phyloP scores from a whole-genome alignment of 1,139 yeast species.

The Suhomyces panamericanus region DNA sequence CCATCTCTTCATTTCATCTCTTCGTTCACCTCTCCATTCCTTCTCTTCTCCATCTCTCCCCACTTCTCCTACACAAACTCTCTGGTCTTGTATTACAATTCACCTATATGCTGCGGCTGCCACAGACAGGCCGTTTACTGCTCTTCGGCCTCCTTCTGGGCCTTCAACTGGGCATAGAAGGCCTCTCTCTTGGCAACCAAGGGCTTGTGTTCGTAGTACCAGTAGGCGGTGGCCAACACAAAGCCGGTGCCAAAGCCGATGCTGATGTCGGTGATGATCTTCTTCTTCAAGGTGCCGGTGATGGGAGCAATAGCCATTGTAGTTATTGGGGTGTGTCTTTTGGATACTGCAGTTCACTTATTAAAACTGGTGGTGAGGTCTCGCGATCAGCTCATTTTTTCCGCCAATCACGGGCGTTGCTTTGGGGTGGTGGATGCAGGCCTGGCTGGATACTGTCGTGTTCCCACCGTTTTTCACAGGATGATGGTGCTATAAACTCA shows the following conservation, averaged over 20 bases:
- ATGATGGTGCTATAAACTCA: constrained; percentile 2
- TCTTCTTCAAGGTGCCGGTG: constrained; percentile 80
- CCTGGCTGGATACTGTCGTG: not conserved
- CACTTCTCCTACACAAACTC: constrained; percentile 1
- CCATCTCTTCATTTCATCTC: too few relatives aligned
- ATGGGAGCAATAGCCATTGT: constrained; percentile 89
- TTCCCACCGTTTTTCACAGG: constrained; percentile 4
- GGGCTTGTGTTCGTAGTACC: constrained; percentile 83
- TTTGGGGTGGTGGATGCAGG: not conserved
- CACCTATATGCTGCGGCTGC: constrained; percentile 3
- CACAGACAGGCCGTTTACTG: constrained; percentile 5
- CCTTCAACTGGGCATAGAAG: constrained; percentile 74
- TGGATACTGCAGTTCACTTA: constrained; percentile 1
- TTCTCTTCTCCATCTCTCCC: not conserved
- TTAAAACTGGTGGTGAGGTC: constrained; percentile 1
- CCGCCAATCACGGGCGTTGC: constrained; percentile 16
- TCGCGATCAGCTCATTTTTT: constrained; percentile 23
- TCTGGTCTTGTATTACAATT: not conserved
- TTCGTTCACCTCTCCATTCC: not conserved
- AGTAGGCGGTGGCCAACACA: constrained; percentile 51
- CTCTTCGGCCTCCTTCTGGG: constrained; percentile 72
- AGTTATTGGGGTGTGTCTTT: constrained; percentile 7
- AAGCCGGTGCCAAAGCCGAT: constrained; percentile 58
- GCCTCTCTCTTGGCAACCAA: constrained; percentile 75
- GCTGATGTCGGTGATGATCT: constrained; percentile 76